phyloP scores from a whole-genome alignment of 768 basidiomycete genomes.

The Imleria badia region DNA sequence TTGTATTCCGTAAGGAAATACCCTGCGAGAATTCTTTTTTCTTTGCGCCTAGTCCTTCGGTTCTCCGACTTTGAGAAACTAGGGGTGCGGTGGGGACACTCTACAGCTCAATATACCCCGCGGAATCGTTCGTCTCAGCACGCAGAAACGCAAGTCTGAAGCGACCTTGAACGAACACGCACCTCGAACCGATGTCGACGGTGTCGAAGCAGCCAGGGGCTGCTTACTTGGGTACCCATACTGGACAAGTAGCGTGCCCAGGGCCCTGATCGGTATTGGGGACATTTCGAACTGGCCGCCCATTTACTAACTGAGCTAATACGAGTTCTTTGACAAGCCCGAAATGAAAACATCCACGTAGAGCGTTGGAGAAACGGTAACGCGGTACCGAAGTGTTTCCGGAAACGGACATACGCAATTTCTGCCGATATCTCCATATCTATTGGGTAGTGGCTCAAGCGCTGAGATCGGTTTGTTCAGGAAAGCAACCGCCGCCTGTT shows the following conservation, averaged over 20 bases:
- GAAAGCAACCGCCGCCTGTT: not conserved
- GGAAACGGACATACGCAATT: not conserved
- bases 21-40: not conserved
- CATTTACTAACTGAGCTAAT: not conserved
- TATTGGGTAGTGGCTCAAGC: not conserved
- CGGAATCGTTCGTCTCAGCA: not conserved
- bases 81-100: not conserved
- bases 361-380: not conserved
- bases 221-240: not conserved
- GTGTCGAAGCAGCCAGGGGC: no score
- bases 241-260: not conserved
- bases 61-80: not conserved
- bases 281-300: not conserved
- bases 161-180: not conserved
- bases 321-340: not conserved
- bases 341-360: not conserved
- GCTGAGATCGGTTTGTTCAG: not conserved
- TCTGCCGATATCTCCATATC: constrained; percentile 3
- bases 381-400: constrained; percentile 7
- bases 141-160: not conserved
- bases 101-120: not conserved
- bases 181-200: no score
- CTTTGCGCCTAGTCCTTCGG: not conserved
- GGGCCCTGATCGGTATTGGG: not conserved
- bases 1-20: not conserved